Evolutionary conservation across 768 basidiomycete genomes (phyloP), one percentile per base, ranked within the genome.

Genomic region (Hygrocybe coccinea): DNA sequence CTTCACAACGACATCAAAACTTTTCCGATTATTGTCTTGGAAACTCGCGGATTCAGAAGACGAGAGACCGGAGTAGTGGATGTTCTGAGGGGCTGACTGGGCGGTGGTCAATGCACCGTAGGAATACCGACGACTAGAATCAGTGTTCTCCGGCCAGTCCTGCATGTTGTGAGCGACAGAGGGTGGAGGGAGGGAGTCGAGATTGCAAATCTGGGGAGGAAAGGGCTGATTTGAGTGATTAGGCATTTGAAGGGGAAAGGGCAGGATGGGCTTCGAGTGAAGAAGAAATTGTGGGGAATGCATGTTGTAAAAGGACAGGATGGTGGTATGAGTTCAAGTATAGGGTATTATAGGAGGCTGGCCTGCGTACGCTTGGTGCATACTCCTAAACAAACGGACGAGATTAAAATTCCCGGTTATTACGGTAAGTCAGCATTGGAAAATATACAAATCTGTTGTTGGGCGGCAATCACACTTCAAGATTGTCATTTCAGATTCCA

Each of bases 401-500:
- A 36, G 50, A 51, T 37, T 38, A 34, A 37, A 37, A 51, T 51
- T 11, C 24, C 29, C 50, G 50, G 50, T 21, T 25, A 51, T 11
- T 22, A 35, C 36, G 34, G 34, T 14, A 49, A 14, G 34, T 34
- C 22, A 34, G 9, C 34, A 29, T 11, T 36, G 48, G 25, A 33
- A 29, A 29, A 49, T 5, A 36, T n/a, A 33, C 6, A 10, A 50
- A 49, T 46, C 15, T n/a, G 5, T 41, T 5, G 10, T 41, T 41
- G 38, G 21, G 44, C 21, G 15, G 44, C 21, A 22, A 22, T 19
- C 11, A 17, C n/a, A 17, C 44, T 17, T 46, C 44, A 46, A 46
- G 44, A 46, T 46, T 46, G 17, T 46, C 44, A 7, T 46, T 46
- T 46, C 44, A 46, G 44, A 46, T 46, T 46, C 44, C 44, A 46